These are phyloP conservation scores for Kazachstania africana DNA, from an alignment of 805 yeast species.

Conservation along the genomic window DNA sequence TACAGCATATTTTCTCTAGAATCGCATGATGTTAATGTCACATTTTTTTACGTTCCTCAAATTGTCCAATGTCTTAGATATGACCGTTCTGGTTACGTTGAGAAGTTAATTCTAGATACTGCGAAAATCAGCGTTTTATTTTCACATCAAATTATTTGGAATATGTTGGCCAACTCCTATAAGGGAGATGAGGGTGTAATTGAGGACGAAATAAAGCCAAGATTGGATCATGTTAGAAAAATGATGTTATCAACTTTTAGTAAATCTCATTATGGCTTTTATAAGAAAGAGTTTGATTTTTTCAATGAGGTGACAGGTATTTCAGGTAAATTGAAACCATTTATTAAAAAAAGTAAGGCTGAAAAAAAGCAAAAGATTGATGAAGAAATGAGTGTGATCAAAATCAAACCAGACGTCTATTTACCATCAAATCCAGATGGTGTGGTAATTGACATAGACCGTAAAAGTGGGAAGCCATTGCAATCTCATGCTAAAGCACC, in stretches of 20 bases:
- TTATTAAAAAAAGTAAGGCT: slow-evolving; percentile 84
- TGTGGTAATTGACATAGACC: slow-evolving; percentile 76
- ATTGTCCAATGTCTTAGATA: slow-evolving; percentile 85
- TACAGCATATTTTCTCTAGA: slow-evolving; percentile 86
- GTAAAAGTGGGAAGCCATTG: slow-evolving; percentile 85
- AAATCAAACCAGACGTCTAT: slow-evolving; percentile 72
- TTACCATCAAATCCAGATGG: slow-evolving; percentile 97
- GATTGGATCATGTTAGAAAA: slow-evolving; percentile 58
- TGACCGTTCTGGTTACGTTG: slow-evolving; percentile 76
- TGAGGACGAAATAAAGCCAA: slow-evolving; percentile 77
- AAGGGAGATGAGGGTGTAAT: slow-evolving; percentile 76
- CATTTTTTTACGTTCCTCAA: slow-evolving; percentile 96
- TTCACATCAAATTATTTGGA: slow-evolving; percentile 98
- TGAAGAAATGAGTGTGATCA: slow-evolving; percentile 79
- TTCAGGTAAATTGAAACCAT: slow-evolving; percentile 91
- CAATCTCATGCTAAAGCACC: slow-evolving; percentile 99
- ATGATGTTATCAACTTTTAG: slow-evolving; percentile 54
- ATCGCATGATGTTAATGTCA: slow-evolving; percentile 71
- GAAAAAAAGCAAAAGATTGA: slow-evolving; percentile 94
- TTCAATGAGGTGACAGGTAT: slow-evolving; percentile 86
- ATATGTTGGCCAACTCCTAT: slow-evolving; percentile 85
- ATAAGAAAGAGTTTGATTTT: slow-evolving; percentile 75
- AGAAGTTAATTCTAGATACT: slow-evolving; percentile 79
- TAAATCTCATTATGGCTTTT: slow-evolving; percentile 50
- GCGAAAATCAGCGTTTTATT: slow-evolving; percentile 83